A percentile compares a stretch with the other conserved stretches of the same genome.
phyloP scores from a whole-genome alignment of 768 basidiomycete genomes.

The Naganishia friedmannii region DNA sequence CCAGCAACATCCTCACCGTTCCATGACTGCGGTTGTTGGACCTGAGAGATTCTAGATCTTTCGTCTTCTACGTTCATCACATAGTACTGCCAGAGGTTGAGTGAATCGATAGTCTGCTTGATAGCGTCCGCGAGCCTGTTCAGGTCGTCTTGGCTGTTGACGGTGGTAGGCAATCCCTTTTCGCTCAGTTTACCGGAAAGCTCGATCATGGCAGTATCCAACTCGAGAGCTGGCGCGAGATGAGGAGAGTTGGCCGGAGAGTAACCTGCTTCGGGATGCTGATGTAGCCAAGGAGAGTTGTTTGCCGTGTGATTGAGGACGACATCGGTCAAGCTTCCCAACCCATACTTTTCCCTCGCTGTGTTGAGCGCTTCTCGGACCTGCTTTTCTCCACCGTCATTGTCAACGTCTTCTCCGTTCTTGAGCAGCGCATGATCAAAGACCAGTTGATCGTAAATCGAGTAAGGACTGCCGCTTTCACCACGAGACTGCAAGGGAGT shows the following conservation, averaged over 20 bases:
- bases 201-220: conserved; percentile 79
- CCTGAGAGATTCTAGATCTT: conserved; percentile 57
- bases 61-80: conserved; percentile 73
- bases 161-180: conserved; percentile 67
- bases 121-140: conserved; percentile 66
- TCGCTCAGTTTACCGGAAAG: conserved; percentile 68
- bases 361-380: conserved; percentile 66
- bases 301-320: conserved; percentile 97
- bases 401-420: conserved; percentile 41
- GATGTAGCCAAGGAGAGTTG: conserved; percentile 82
- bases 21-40: conserved; percentile 60
- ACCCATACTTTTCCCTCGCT: conserved; percentile 79
- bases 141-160: conserved; percentile 69
- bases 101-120: conserved; percentile 60
- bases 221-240: conserved; percentile 82
- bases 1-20: conserved; percentile 61
- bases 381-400: conserved; percentile 60
- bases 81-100: conserved; percentile 91
- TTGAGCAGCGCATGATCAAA: conserved; percentile 76
- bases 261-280: conserved; percentile 95
- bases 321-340: conserved; percentile 87
- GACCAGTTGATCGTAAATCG: conserved; percentile 77
- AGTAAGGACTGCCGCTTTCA: conserved; percentile 85
- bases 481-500: conserved; percentile 91
- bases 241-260: conserved; percentile 89